phyloP scores from a whole-genome alignment of 179 eudicot genomes.

The Vitellaria paradoxa region DNA sequence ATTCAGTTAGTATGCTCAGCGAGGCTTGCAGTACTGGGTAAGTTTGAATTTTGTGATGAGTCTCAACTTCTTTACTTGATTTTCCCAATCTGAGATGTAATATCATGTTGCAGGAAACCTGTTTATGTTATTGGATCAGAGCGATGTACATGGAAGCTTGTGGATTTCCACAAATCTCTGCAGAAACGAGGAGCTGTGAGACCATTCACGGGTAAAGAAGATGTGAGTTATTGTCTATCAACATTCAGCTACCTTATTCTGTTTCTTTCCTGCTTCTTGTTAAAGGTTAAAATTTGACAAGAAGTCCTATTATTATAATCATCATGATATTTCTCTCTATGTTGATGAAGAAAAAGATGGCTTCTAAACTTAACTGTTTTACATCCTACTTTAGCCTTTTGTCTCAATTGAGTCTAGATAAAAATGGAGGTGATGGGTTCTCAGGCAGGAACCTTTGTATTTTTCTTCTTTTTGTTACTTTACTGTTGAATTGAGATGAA shows the following conservation, averaged over 20 bases:
- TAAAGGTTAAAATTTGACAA: background rate
- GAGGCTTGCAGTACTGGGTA: slow-evolving; percentile 55
- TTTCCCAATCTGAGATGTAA: background rate
- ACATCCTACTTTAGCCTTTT: background rate
- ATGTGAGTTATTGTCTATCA: slow-evolving; percentile 23
- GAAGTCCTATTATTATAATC: background rate
- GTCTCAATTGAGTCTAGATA: background rate
- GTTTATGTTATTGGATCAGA: slow-evolving; percentile 53
- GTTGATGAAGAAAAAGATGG: background rate
- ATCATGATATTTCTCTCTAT: background rate
- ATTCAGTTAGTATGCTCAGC: slow-evolving; percentile 48
- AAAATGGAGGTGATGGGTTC: background rate
- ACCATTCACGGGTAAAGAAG: slow-evolving; percentile 44
- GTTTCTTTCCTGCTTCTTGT: background rate
- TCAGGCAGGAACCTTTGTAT: background rate
- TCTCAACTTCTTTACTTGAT: background rate
- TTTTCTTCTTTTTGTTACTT: background rate
- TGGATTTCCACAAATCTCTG: slow-evolving; percentile 36
- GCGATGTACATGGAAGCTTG: slow-evolving; percentile 50
- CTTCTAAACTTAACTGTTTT: background rate
- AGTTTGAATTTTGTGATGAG: slow-evolving; percentile 1
- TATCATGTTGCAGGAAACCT: slow-evolving; percentile 37
- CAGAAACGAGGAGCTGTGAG: slow-evolving; percentile 34
- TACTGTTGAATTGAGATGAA: background rate
- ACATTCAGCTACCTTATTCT: background rate